Conservation (phyloP, 768 basidiomycete species). For the Sporobolomyces pararoseus region DNA sequence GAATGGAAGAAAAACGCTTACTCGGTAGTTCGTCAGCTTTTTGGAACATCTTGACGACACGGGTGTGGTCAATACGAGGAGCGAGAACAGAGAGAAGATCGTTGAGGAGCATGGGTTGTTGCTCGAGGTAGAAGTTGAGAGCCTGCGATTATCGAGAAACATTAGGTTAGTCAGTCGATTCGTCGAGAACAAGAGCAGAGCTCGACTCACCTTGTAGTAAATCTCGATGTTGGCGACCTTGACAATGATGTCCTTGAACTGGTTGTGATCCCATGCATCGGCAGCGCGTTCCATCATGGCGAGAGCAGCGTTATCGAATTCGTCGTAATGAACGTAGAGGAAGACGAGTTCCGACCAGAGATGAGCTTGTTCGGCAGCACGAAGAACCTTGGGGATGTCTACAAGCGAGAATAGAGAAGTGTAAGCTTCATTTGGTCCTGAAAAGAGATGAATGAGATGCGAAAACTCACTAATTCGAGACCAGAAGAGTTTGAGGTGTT, state of each 20-base stretch:
- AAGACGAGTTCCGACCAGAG: slow-evolving; percentile 98
- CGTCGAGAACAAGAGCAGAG: not conserved
- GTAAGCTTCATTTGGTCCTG: not conserved
- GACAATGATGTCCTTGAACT: slow-evolving; percentile 97
- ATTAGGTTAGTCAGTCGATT: not conserved
- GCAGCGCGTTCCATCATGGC: slow-evolving; percentile 98
- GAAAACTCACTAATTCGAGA: slow-evolving; percentile 45
- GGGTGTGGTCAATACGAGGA: slow-evolving; percentile 87
- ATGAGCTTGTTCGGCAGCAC: slow-evolving; percentile 90
- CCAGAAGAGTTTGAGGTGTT: slow-evolving; percentile 89
- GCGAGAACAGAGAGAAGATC: slow-evolving; percentile 89
- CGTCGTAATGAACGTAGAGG: slow-evolving; percentile 97
- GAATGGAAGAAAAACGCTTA: not conserved
- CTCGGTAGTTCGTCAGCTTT: slow-evolving; percentile 81
- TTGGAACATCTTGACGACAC: slow-evolving; percentile 89
- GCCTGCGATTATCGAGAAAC: slow-evolving; percentile 50
- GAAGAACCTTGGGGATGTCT: slow-evolving; percentile 98
- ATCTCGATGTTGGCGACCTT: slow-evolving; percentile 97
- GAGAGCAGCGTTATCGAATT: slow-evolving; percentile 95
- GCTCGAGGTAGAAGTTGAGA: slow-evolving; percentile 86
- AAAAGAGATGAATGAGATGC: not conserved
- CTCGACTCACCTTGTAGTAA: slow-evolving; percentile 70
- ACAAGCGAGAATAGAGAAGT: not conserved
- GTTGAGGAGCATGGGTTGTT: slow-evolving; percentile 87
- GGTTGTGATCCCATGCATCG: slow-evolving; percentile 99